Evolutionary conservation across 371 early-diverging fungal species (phyloP).

Genomic region (Saksenaea vasiformis): DNA sequence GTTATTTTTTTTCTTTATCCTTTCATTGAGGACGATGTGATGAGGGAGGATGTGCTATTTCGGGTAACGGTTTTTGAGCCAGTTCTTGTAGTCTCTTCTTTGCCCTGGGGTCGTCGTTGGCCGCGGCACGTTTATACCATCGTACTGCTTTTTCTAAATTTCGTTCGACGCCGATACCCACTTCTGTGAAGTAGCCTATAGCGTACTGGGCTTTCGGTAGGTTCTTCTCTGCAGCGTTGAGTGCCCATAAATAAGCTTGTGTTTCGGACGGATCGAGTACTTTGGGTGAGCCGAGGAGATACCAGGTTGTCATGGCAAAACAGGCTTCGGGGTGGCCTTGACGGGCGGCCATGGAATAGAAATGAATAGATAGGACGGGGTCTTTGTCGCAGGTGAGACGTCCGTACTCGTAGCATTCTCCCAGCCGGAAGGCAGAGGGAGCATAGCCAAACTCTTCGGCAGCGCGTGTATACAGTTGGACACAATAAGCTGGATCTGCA

Average conservation of each 20-base stretch:
- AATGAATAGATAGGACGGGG: conserved; percentile 66
- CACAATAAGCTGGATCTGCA: conserved; percentile 62
- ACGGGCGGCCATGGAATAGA: conserved; percentile 76
- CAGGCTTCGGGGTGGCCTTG: conserved; percentile 86
- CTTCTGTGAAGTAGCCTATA: conserved; percentile 86
- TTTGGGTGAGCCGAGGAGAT: conserved; percentile 81
- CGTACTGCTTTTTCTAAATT: conserved; percentile 68
- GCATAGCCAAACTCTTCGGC: conserved; percentile 52
- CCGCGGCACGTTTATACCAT: conserved; percentile 60
- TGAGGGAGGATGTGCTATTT: neutral
- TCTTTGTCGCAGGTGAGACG: conserved; percentile 61
- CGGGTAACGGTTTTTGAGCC: neutral
- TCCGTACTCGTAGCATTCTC: conserved; percentile 74
- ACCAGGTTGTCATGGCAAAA: conserved; percentile 90
- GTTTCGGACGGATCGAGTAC: conserved; percentile 70
- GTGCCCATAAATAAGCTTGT: conserved; percentile 83
- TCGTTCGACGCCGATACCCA: conserved; percentile 73
- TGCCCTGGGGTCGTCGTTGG: conserved; percentile 15
- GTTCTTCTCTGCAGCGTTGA: conserved; percentile 71
- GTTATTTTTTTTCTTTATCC: too few relatives aligned
- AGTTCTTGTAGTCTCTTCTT: conserved; percentile 13
- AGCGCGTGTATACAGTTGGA: conserved; percentile 55
- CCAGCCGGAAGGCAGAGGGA: conserved; percentile 67
- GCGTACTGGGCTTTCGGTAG: conserved; percentile 87
- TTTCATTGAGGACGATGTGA: too few relatives aligned